Percentiles rank a stretch among this genome's conserved stretches.
These are phyloP conservation scores for Primulina tabacum DNA, from an alignment of 257 asterid genomes.

Conservation along the genomic window DNA sequence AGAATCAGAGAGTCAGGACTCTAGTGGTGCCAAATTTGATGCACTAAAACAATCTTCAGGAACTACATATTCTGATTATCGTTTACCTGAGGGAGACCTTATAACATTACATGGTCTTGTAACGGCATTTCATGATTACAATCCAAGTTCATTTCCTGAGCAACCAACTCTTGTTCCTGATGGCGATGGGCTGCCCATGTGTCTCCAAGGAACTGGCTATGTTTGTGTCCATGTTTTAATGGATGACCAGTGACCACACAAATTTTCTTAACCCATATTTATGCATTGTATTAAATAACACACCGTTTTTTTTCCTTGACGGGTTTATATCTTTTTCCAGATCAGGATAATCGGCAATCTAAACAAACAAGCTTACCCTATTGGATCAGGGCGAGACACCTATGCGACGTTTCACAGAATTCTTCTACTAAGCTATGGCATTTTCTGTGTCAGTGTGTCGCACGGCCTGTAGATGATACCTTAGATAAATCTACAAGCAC, in stretches of 20 bases:
- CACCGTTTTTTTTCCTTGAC: constrained; percentile 25
- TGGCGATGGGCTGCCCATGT: constrained; percentile 32
- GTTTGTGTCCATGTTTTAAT: constrained; percentile 63
- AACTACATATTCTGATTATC: constrained; percentile 33
- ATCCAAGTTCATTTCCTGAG: constrained; percentile 31
- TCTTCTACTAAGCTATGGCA: constrained; percentile 56
- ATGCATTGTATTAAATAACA: constrained; percentile 6
- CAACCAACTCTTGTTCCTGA: constrained; percentile 30
- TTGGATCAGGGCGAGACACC: constrained; percentile 64
- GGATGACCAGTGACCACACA: constrained; percentile 38
- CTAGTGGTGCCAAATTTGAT: constrained; percentile 17
- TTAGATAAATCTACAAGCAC: background rate
- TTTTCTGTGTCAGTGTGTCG: constrained; percentile 7
- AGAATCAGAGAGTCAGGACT: constrained; percentile 27
- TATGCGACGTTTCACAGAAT: constrained; percentile 75
- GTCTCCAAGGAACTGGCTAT: constrained; percentile 39
- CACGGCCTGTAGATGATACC: background rate
- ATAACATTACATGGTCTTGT: constrained; percentile 61
- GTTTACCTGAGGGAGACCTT: constrained; percentile 70
- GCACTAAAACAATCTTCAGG: constrained; percentile 36
- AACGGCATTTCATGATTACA: constrained; percentile 51
- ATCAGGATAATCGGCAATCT: constrained; percentile 53
- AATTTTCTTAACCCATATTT: constrained; percentile 22
- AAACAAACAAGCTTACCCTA: constrained; percentile 45
- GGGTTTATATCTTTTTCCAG: constrained; percentile 36